Conservation (phyloP, 768 basidiomycete genomes). For the Gymnopilus junonius region DNA sequence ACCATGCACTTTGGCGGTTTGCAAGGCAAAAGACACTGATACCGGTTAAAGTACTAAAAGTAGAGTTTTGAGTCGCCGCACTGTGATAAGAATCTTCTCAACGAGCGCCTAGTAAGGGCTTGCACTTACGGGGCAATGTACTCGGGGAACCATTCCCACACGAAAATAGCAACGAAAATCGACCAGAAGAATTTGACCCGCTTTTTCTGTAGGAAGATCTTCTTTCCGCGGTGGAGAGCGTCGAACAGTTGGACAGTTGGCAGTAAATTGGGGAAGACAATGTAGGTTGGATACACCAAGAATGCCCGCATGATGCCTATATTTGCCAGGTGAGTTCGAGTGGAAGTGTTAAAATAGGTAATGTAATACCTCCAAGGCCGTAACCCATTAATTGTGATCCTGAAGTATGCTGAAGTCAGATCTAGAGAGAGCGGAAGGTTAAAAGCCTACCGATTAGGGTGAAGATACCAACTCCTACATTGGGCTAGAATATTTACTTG, state of each 20-base stretch:
- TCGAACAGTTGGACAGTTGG: slow-evolving; percentile 44
- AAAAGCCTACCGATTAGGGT: slow-evolving; percentile 37
- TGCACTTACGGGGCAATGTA: slow-evolving; percentile 44
- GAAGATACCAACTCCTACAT: slow-evolving; percentile 46
- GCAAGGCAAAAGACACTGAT: slow-evolving; percentile 63
- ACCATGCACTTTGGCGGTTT: slow-evolving; percentile 48
- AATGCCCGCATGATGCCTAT: slow-evolving; percentile 49
- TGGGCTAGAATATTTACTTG: slow-evolving; percentile 29
- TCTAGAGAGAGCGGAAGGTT: not conserved
- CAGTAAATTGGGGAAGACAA: slow-evolving; percentile 46
- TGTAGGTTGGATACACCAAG: slow-evolving; percentile 56
- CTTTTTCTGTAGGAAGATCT: slow-evolving; percentile 49
- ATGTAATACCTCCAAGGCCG: slow-evolving; percentile 37
- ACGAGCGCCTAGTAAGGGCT: slow-evolving; percentile 5
- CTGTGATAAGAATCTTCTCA: not conserved
- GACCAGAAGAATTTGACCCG: slow-evolving; percentile 63
- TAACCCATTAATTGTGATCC: slow-evolving; percentile 46
- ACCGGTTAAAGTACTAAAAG: slow-evolving; percentile 54
- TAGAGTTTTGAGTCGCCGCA: not conserved
- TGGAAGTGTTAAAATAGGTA: slow-evolving; percentile 8
- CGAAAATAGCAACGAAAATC: slow-evolving; percentile 54
- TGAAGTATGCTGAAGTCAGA: slow-evolving; percentile 6
- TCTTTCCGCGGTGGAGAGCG: slow-evolving; percentile 49
- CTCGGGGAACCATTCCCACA: slow-evolving; percentile 62
- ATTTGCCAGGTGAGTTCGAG: not conserved